Percentiles rank a stretch among this genome's conserved stretches.
These are phyloP conservation scores for Candida peoriensis DNA, from an alignment of 805 yeast genomes.

Conservation along the genomic window DNA sequence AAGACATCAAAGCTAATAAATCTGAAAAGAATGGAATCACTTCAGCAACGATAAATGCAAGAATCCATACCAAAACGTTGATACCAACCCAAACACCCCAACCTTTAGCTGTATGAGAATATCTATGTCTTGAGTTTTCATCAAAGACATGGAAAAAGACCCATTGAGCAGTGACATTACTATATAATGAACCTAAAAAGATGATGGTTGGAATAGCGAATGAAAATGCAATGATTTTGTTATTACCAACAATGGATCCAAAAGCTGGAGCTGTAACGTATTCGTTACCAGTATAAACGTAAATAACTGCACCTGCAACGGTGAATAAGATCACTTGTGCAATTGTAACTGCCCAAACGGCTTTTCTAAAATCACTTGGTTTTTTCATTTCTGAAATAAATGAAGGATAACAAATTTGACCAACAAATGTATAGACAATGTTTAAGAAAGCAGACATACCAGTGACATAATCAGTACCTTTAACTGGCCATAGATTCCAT, in stretches of 20 bases:
- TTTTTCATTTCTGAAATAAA: slow-evolving; percentile 55
- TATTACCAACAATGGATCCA: slow-evolving; percentile 42
- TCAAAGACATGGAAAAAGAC: slow-evolving; percentile 42
- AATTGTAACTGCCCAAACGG: slow-evolving; percentile 44
- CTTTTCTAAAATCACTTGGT: slow-evolving; percentile 55
- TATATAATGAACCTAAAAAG: slow-evolving; percentile 51
- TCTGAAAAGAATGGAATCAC: slow-evolving; percentile 63
- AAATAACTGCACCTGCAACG: slow-evolving; percentile 52
- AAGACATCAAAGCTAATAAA: slow-evolving; percentile 51
- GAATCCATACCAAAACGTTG: slow-evolving; percentile 40
- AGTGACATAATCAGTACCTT: slow-evolving; percentile 47
- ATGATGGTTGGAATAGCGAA: slow-evolving; percentile 56
- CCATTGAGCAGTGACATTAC: slow-evolving; percentile 50
- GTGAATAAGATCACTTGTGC: slow-evolving; percentile 46
- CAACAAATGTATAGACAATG: slow-evolving; percentile 59
- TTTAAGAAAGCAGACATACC: slow-evolving; percentile 55
- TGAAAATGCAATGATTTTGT: slow-evolving; percentile 52
- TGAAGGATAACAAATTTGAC: slow-evolving; percentile 59
- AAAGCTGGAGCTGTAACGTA: slow-evolving; percentile 58
- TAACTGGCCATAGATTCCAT: slow-evolving; percentile 44
- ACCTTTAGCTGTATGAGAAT: slow-evolving; percentile 43
- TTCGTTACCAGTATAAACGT: slow-evolving; percentile 51
- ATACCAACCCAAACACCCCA: slow-evolving; percentile 49
- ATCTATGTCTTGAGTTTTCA: slow-evolving; percentile 37
- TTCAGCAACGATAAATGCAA: slow-evolving; percentile 56